Percentiles rank a stretch among this genome's conserved stretches.
Evolutionary conservation across 1,139 yeast genomes (phyloP).

Genomic region (Debaryomycetaceae sp.): DNA sequence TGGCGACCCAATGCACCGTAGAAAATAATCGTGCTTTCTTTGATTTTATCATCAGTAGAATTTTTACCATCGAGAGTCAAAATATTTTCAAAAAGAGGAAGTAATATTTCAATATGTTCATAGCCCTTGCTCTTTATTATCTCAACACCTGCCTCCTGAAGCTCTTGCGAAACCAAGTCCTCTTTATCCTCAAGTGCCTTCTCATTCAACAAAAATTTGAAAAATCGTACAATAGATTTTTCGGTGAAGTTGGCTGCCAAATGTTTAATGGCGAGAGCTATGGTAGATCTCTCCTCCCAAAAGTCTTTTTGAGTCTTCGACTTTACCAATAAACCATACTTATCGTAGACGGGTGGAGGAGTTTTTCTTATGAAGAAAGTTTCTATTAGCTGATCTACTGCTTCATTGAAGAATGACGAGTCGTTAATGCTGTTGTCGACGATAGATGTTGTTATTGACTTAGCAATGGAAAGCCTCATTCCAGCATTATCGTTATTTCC

Average conservation of each 20-base stretch:
- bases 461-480: conserved; percentile 63
- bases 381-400: conserved; percentile 45
- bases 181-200: conserved; percentile 74
- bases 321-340: conserved; percentile 73
- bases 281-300: conserved; percentile 84
- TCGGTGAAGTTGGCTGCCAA: conserved; percentile 48
- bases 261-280: conserved; percentile 64
- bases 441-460: conserved; percentile 47
- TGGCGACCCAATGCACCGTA: conserved; percentile 90
- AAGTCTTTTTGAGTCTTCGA: conserved; percentile 61
- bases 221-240: conserved; percentile 42
- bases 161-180: conserved; percentile 69
- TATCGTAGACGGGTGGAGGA: conserved; percentile 80
- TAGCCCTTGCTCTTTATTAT: conserved; percentile 66
- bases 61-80: conserved; percentile 45
- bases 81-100: conserved; percentile 71
- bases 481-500: conserved; percentile 59
- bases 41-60: conserved; percentile 58
- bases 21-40: conserved; percentile 78
- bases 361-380: conserved; percentile 58
- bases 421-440: conserved; percentile 19
- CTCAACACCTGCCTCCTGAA: conserved; percentile 85
- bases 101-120: conserved; percentile 60
- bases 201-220: conserved; percentile 57
- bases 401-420: conserved; percentile 25